Evolutionary conservation across 1,139 yeast species (phyloP), one percentile per base, ranked within the genome.

Genomic region (Yamadazyma pseudoaaseri): DNA sequence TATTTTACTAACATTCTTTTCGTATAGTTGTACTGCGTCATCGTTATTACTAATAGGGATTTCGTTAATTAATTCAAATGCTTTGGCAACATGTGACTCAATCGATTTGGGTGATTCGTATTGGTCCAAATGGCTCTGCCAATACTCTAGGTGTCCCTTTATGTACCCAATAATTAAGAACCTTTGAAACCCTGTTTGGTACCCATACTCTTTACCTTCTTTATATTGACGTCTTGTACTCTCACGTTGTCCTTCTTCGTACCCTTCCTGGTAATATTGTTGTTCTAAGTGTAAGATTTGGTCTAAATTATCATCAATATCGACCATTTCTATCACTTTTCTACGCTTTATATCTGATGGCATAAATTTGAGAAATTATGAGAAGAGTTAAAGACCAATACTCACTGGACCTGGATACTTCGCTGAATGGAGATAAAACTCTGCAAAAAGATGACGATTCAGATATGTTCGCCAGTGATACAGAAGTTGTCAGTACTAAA

Each of bases 141-240:
- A 69, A 18, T 48, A 55, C 6, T 61, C 61, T 1, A 75, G 51
- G 5, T 84, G 55, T 5, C 86, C 86, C 30, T 65, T 59, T 5
- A 85, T 66, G 35, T 81, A 76, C 0, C 95, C 95, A 3, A 84
- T 54, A 0, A 82, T 57, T 10, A 81, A 48, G 45, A 72, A 82
- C 41, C 90, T 62, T 54, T 83, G 90, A 49, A 77, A 84, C 0
- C 89, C 94, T 0, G 87, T 81, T 49, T 86, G 94, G 33, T 82
- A 68, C 0, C 95, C 95, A 49, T 73, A 82, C 44, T 82, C 86
- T 45, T 79, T 79, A 2, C 95, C 95, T 53, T 85, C 95, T 2
- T 70, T 43, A 34, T 60, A 64, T 30, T 73, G 76, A 27, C 65
- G 62, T 29, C 46, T 49, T 0, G 73, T 58, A 1, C 70, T 62